Evolutionary conservation across 257 asterid genomes (phyloP).

Genomic region (Solanum pinnatisectum): DNA sequence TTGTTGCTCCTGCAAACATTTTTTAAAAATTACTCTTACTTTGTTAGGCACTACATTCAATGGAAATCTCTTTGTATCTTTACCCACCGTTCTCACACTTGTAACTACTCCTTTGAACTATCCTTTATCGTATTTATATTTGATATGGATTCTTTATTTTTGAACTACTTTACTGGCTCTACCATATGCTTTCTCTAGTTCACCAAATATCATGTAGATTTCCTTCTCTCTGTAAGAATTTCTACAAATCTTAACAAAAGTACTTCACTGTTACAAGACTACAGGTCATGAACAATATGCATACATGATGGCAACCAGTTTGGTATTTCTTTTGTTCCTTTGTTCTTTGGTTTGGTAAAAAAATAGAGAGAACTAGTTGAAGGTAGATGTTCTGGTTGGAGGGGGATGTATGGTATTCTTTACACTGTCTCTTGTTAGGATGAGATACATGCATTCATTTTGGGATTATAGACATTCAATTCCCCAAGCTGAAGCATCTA

Average conservation of each 20-base stretch:
- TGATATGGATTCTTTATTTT: background rate
- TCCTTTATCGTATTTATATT: background rate
- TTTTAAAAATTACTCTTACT: background rate
- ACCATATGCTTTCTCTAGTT: background rate
- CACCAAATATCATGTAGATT: background rate
- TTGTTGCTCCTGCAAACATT: background rate
- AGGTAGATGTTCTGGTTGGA: conserved; percentile 3
- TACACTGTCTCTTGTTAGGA: conserved; percentile 53
- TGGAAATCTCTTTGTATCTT: background rate
- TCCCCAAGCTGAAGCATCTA: background rate
- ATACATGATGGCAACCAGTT: background rate
- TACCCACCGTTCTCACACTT: background rate
- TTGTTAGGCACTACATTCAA: background rate
- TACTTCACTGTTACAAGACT: background rate
- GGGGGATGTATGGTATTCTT: conserved; percentile 26
- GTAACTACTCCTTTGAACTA: background rate
- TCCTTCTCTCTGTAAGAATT: background rate
- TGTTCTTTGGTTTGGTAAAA: conserved; percentile 34
- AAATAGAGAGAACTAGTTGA: conserved; percentile 22
- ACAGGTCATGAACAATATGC: background rate
- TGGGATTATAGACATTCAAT: conserved; percentile 21
- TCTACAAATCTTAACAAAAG: background rate
- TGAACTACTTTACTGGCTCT: background rate
- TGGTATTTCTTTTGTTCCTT: conserved; percentile 44
- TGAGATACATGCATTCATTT: conserved; percentile 39